A percentile compares a stretch with the other conserved stretches of the same genome.
Conservation (phyloP, 1,284 basidiomycete species). For the Rugosomyces carneus region DNA sequence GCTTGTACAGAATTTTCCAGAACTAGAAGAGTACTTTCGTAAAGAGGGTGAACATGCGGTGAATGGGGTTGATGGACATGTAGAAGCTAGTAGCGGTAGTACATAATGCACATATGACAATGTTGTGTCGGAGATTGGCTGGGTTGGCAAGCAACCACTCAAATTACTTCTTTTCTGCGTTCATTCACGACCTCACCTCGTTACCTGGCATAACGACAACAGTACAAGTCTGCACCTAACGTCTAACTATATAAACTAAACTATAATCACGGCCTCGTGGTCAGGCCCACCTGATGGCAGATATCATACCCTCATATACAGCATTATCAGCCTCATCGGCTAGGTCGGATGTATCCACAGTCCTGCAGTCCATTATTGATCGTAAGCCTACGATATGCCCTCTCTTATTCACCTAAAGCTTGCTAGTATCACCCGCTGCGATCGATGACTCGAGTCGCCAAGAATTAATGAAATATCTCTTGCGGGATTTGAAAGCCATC, state of each 20-base stretch:
- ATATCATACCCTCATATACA: slow-evolving; percentile 36
- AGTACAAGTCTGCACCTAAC: no score
- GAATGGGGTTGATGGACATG: slow-evolving; percentile 5
- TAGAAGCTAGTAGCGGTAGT: neutral
- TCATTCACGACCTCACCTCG: slow-evolving; percentile 9
- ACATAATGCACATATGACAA: no score
- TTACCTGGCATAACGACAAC: no score
- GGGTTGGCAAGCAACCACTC: slow-evolving; percentile 5
- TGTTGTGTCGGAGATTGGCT: slow-evolving; percentile 7
- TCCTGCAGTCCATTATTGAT: slow-evolving; percentile 43
- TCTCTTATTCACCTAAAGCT: slow-evolving; percentile 1
- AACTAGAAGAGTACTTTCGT: slow-evolving; percentile 34
- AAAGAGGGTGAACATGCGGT: neutral
- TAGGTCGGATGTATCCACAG: slow-evolving; percentile 37
- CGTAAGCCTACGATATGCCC: slow-evolving; percentile 25
- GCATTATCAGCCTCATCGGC: slow-evolving; percentile 40
- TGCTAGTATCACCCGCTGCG: slow-evolving; percentile 34
- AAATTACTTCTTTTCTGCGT: slow-evolving; percentile 6
- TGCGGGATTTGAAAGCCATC: slow-evolving; percentile 50
- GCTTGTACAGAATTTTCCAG: slow-evolving; percentile 54
- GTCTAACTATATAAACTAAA: slow-evolving; percentile 6
- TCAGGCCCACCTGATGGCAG: slow-evolving; percentile 23
- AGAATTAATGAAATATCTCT: slow-evolving; percentile 47
- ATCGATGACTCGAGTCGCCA: slow-evolving; percentile 40
- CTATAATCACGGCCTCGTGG: slow-evolving; percentile 1